Base-by-base conservation (phyloP, 140 eudicot genomes). In the Eryngium alpinum region DNA sequence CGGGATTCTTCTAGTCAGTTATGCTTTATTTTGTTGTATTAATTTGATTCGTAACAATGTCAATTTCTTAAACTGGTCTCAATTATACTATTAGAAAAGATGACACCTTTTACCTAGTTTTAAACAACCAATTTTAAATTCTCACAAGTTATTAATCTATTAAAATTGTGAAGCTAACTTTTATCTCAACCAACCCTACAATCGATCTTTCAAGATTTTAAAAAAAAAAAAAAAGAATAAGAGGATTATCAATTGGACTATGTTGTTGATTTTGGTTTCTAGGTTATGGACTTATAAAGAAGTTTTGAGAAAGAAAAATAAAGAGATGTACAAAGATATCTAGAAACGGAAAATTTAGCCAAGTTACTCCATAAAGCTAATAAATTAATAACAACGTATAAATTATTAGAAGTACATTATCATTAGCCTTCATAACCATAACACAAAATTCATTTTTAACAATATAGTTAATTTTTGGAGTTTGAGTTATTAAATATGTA, bases 131-230 rank as follows among this genome's bases (percentile, higher is more conserved):
- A 1, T 95, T 75, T 72, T 89, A 86, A 27, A 89, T 89, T 74
- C 97, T 95, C 69, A 95, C 99, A 28, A 91, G 93, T 31, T 92
- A 81, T 84, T 93, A 95, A 79, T 88, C 96, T 34, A 97, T 91
- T 56, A 87, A 88, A 49, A 83, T 82, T 49, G 97, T 88, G 4
- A 95, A 95, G 60, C 99, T 97, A 18, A 86, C 89, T 10, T 84
- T 90, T 29, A 85, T 85, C 50, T 87, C 97, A 27, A 86, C 82
- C 19, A 83, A 87, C 65, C 89, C 92, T 51, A 19, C 70, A 0
- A 80, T 91, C 17, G 97, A 97, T 15, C 82, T 43, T 2, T 34
- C 53, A 72, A 72, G 27, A 24, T 51, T 34, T 72, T 72, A 24
- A 6, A 51, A 72, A 72, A 38, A 34, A 29, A 72, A 72, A 72